Evolutionary conservation across 495 filamentous ascomycete species (phyloP).

Genomic region (Neurospora sublineolata): DNA sequence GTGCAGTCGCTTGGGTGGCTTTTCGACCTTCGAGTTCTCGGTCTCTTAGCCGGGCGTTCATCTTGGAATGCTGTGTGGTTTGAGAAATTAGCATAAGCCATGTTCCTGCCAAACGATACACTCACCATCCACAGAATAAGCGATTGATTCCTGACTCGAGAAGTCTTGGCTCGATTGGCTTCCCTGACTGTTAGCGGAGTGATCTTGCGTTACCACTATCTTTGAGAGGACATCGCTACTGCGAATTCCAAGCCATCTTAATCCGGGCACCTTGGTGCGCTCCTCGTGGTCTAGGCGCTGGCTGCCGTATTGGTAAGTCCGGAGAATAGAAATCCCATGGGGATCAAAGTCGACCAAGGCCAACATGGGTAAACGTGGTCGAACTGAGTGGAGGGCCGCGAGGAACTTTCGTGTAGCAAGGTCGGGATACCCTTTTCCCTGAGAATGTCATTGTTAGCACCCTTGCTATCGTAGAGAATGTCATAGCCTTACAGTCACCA

Average conservation of each 20-base stretch:
- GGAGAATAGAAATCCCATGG: slow-evolving; percentile 74
- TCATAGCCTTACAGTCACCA: slow-evolving; percentile 20
- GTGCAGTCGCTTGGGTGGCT: slow-evolving; percentile 1
- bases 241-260: slow-evolving; percentile 68
- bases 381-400: slow-evolving; percentile 25
- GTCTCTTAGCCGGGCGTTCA: slow-evolving; percentile 8
- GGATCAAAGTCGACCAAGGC: slow-evolving; percentile 79
- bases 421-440: slow-evolving; percentile 93
- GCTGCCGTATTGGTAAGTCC: slow-evolving; percentile 82
- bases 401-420: slow-evolving; percentile 67
- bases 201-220: neutral
- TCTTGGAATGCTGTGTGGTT: neutral
- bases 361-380: slow-evolving; percentile 40
- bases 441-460: neutral
- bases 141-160: slow-evolving; percentile 11
- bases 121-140: slow-evolving; percentile 2
- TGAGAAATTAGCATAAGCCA: neutral
- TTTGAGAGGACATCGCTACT: slow-evolving; percentile 42
- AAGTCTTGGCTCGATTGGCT: slow-evolving; percentile 8
- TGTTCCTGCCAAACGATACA: neutral
- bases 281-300: slow-evolving; percentile 57
- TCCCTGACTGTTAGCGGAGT: neutral
- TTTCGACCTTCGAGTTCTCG: neutral
- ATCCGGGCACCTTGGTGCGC: slow-evolving; percentile 40
- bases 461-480: neutral